Percentiles rank a stretch among this genome's conserved stretches.
phyloP scores from a whole-genome alignment of 2,329 filamentous ascomycete genomes.

The Cordyceps farinosa region DNA sequence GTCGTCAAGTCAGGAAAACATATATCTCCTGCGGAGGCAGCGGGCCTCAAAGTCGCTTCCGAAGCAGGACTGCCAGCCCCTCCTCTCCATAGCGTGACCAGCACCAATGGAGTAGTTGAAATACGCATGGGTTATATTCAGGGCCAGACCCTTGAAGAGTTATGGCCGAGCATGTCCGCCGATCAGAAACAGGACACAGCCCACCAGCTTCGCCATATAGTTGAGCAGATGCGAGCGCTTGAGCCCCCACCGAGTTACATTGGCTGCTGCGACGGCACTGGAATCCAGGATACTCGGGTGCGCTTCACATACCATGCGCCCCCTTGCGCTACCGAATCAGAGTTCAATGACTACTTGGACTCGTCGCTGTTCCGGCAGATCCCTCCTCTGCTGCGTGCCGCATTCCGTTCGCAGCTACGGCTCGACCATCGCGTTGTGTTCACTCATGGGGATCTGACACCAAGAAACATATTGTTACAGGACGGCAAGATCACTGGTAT shows the following conservation, averaged over 20 bases:
- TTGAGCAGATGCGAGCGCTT: constrained; percentile 26
- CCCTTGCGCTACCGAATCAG: constrained; percentile 23
- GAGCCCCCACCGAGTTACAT: constrained; percentile 24
- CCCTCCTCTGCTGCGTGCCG: constrained; percentile 22
- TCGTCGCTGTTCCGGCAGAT: constrained; percentile 18
- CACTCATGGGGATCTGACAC: constrained; percentile 48
- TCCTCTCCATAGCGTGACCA: constrained; percentile 19
- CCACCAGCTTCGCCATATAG: constrained; percentile 26
- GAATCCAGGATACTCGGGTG: constrained; percentile 27
- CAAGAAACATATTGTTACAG: constrained; percentile 41
- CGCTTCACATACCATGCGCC: constrained; percentile 24
- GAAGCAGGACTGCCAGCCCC: constrained; percentile 25
- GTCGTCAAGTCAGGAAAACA: constrained; percentile 27
- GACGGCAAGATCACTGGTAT: constrained; percentile 38
- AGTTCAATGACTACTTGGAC: constrained; percentile 27
- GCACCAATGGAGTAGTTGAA: background rate
- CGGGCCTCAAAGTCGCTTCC: constrained; percentile 24
- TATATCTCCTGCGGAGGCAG: constrained; percentile 26
- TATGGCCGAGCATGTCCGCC: constrained; percentile 25
- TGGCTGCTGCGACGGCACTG: constrained; percentile 26
- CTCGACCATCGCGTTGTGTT: constrained; percentile 37
- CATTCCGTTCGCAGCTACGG: constrained; percentile 25
- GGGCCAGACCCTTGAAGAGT: constrained; percentile 26
- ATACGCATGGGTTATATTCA: constrained; percentile 28
- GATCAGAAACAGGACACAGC: constrained; percentile 24